Evolutionary conservation across 2,329 filamentous ascomycete genomes (phyloP).

Genomic region (Colletotrichum orchidophilum): DNA sequence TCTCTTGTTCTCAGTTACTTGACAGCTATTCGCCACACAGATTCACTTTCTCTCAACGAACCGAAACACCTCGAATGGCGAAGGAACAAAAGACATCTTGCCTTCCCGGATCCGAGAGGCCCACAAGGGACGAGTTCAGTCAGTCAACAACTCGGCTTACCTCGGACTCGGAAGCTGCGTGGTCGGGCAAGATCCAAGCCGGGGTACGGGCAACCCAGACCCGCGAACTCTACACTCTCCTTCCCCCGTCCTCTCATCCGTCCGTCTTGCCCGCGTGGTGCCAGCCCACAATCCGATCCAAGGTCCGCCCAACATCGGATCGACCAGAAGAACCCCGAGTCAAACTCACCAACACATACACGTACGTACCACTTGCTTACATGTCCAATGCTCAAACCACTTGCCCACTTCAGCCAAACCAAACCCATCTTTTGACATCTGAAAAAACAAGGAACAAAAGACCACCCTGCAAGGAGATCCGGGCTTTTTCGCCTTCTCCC

Average conservation of each 20-base stretch:
- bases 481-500: background rate
- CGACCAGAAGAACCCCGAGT: conserved; percentile 2
- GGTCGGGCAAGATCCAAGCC: background rate
- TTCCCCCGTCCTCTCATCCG: background rate
- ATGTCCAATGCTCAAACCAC: background rate
- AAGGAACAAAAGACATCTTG: background rate
- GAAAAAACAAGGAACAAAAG: background rate
- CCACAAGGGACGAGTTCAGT: background rate
- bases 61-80: background rate
- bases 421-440: conserved; percentile 1
- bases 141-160: background rate
- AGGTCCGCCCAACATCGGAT: conserved; percentile 14
- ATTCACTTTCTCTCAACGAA: background rate
- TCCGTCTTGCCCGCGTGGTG: background rate
- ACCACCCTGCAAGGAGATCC: background rate
- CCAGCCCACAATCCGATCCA: conserved; percentile 20
- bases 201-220: background rate
- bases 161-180: background rate
- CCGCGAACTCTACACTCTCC: background rate
- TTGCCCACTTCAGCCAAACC: conserved; percentile 1
- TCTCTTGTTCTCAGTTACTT: background rate
- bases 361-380: background rate
- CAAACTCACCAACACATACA: background rate
- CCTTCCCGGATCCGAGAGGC: background rate
- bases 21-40: background rate